phyloP scores from a whole-genome alignment of 1,284 basidiomycete genomes.

The Coriolopsis trogii region DNA sequence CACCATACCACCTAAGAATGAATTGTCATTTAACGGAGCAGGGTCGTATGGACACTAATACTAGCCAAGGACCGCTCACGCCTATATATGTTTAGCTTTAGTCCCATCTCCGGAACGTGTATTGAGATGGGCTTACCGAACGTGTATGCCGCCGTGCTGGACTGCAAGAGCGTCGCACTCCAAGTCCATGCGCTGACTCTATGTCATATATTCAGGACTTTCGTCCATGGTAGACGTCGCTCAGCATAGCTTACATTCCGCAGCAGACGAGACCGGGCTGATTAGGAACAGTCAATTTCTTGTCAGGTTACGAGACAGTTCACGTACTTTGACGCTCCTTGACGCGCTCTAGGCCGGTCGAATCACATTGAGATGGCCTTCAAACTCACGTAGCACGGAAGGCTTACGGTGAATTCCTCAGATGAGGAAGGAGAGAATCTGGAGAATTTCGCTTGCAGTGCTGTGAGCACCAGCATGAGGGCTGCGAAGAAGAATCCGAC shows the following conservation, averaged over 20 bases:
- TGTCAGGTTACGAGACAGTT: not conserved
- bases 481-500: conserved; percentile 55
- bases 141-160: conserved; percentile 55
- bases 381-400: not conserved
- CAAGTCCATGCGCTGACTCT: conserved; percentile 67
- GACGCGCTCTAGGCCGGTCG: conserved; percentile 49
- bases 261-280: conserved; percentile 70
- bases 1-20: conserved; percentile 49
- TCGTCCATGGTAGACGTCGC: no score
- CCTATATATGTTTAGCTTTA: conserved; percentile 27
- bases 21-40: not conserved
- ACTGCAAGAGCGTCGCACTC: conserved; percentile 62
- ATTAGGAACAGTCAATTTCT: conserved; percentile 24
- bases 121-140: conserved; percentile 39
- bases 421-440: conserved; percentile 49
- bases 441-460: conserved; percentile 51
- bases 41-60: not conserved
- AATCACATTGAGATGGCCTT: not conserved
- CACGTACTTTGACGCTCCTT: conserved; percentile 46
- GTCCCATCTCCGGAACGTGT: not conserved
- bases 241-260: conserved; percentile 54
- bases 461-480: conserved; percentile 48
- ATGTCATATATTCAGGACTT: no score
- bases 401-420: conserved; percentile 55
- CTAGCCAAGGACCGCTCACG: conserved; percentile 52